Evolutionary conservation across 73 alveolate genomes (phyloP).

Genomic region (Stentor roeselii): DNA sequence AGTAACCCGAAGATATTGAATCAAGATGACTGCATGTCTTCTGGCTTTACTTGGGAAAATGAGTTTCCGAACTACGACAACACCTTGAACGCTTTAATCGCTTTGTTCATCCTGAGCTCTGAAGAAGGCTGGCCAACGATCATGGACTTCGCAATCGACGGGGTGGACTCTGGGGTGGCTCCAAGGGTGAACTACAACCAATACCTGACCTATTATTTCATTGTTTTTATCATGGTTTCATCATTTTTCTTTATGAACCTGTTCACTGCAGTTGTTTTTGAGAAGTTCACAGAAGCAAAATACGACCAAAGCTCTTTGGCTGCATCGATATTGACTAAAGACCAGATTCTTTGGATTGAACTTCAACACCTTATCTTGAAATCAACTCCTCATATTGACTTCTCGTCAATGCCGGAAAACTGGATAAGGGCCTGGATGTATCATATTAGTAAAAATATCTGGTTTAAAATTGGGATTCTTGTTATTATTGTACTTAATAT

Average conservation of each 20-base stretch:
- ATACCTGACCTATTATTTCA: conserved; percentile 51
- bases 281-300: conserved; percentile 79
- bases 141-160: conserved; percentile 60
- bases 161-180: conserved; percentile 35
- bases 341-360: conserved; percentile 61
- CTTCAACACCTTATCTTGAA: conserved; percentile 47
- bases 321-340: conserved; percentile 37
- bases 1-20: neutral
- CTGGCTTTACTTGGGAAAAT: conserved; percentile 66
- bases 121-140: conserved; percentile 93
- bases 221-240: conserved; percentile 81
- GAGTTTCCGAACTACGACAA: conserved; percentile 73
- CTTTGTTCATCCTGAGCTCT: conserved; percentile 76
- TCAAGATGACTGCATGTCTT: conserved; percentile 43
- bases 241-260: conserved; percentile 79
- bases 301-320: conserved; percentile 51
- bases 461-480: no score
- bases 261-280: conserved; percentile 92
- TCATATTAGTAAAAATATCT: no score
- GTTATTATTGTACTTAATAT: no score
- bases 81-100: conserved; percentile 67
- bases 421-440: no score
- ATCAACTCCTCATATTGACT: no score
- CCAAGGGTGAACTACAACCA: conserved; percentile 34
- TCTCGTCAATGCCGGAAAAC: no score